Conservation (phyloP, 495 filamentous ascomycete genomes). For the Alectoria sarmentosa region DNA sequence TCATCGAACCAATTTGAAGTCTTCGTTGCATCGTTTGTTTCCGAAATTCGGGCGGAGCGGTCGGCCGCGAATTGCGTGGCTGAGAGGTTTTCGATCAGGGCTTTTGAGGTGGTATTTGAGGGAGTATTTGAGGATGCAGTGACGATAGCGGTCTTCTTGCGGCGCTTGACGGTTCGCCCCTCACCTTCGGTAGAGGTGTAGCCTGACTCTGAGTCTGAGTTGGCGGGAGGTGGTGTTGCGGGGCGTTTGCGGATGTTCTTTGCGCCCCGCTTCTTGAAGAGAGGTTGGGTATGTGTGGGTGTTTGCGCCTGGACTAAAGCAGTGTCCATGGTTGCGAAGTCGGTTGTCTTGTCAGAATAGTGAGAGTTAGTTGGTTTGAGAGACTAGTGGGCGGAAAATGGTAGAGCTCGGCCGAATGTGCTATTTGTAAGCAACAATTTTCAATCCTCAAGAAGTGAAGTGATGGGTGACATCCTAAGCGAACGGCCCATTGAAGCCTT, state of each 20-base stretch:
- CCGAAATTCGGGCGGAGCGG: constrained; percentile 47
- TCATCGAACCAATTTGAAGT: constrained; percentile 87
- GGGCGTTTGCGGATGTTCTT: constrained; percentile 83
- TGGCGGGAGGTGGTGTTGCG: constrained; percentile 67
- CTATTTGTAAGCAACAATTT: too few relatives aligned
- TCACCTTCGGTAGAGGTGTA: constrained; percentile 77
- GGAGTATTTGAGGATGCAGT: constrained; percentile 47
- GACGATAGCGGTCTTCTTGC: constrained; percentile 59
- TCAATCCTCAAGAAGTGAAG: too few relatives aligned
- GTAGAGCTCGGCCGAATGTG: not conserved
- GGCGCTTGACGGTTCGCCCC: constrained; percentile 67
- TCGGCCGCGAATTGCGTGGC: constrained; percentile 55
- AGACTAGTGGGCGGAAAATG: not conserved
- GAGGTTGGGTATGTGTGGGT: constrained; percentile 42
- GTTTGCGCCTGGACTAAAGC: constrained; percentile 15
- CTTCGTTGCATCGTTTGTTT: constrained; percentile 86
- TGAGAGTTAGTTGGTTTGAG: not conserved
- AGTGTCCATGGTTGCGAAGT: constrained; percentile 20
- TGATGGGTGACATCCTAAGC: too few relatives aligned
- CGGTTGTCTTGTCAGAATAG: not conserved
- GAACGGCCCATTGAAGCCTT: too few relatives aligned
- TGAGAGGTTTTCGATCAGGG: constrained; percentile 35
- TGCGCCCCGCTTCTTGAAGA: constrained; percentile 82
- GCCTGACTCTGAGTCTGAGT: constrained; percentile 49
- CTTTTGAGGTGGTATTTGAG: constrained; percentile 40